Conservation (phyloP, 192 early-diverging fungal genomes). For the Backusella liffmaniae region DNA sequence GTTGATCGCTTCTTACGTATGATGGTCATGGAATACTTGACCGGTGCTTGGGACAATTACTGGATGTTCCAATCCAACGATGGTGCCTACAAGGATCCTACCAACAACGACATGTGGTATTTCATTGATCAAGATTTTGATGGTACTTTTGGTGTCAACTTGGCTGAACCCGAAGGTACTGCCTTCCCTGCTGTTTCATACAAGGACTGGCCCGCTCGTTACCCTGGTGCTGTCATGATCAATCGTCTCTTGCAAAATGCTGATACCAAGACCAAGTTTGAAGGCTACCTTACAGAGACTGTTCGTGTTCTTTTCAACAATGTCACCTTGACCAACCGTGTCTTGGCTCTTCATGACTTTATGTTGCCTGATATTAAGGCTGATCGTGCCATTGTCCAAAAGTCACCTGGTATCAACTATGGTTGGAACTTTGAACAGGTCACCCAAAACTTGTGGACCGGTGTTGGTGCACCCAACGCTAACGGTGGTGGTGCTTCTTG, state of each 20-base stretch:
- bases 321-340: constrained; percentile 46
- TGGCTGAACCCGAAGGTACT: constrained; percentile 15
- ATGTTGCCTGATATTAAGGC: constrained; percentile 43
- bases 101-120: constrained; percentile 39
- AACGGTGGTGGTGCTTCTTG: constrained; percentile 38
- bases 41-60: constrained; percentile 50
- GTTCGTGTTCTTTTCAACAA: constrained; percentile 49
- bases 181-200: constrained; percentile 36
- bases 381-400: constrained; percentile 44
- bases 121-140: constrained; percentile 51
- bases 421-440: constrained; percentile 39
- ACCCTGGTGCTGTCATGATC: constrained; percentile 42
- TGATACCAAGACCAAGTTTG: constrained; percentile 33
- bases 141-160: constrained; percentile 50
- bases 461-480: constrained; percentile 15
- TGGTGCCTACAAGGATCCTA: constrained; percentile 45
- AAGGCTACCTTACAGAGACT: constrained; percentile 44
- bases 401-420: constrained; percentile 47
- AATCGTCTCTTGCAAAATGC: constrained; percentile 45
- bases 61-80: constrained; percentile 47
- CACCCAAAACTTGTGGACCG: constrained; percentile 33
- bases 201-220: constrained; percentile 33
- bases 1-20: constrained; percentile 41
- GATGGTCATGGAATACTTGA: constrained; percentile 50
- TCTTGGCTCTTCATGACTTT: constrained; percentile 43